Evolutionary conservation across 2,329 filamentous ascomycete species (phyloP).

Genomic region (Sclerotinia nivalis): DNA sequence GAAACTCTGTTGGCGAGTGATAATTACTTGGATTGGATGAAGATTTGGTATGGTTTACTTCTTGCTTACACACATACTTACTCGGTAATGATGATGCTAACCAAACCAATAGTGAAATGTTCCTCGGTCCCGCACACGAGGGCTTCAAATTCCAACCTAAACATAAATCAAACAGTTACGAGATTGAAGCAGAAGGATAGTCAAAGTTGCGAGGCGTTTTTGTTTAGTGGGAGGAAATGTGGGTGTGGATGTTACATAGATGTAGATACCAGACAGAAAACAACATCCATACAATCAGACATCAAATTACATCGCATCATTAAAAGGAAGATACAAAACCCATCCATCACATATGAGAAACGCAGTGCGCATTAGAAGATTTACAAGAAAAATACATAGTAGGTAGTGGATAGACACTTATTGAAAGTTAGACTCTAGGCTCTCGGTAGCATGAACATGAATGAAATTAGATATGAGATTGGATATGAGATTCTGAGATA

Average conservation of each 20-base stretch:
- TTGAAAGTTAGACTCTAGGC: neutral
- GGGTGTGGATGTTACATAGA: no score
- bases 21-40: conserved; percentile 98
- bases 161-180: conserved; percentile 93
- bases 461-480: no score
- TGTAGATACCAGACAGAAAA: neutral
- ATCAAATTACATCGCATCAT: neutral
- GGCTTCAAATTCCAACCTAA: conserved; percentile 96
- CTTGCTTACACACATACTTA: neutral
- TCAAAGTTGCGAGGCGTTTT: neutral
- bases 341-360: neutral
- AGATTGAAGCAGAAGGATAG: conserved; percentile 73
- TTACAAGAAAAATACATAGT: neutral
- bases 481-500: neutral
- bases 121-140: conserved; percentile 84
- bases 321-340: neutral
- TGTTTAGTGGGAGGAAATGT: no score
- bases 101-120: conserved; percentile 78
- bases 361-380: neutral
- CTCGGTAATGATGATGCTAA: neutral
- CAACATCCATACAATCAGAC: neutral
- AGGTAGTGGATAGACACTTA: neutral
- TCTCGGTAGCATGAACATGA: neutral
- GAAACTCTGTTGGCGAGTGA: conserved; percentile 90
- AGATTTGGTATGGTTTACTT: conserved; percentile 73